Base-by-base conservation (phyloP, 371 early-diverging fungal genomes). In the Actinomortierella ambigua region DNA sequence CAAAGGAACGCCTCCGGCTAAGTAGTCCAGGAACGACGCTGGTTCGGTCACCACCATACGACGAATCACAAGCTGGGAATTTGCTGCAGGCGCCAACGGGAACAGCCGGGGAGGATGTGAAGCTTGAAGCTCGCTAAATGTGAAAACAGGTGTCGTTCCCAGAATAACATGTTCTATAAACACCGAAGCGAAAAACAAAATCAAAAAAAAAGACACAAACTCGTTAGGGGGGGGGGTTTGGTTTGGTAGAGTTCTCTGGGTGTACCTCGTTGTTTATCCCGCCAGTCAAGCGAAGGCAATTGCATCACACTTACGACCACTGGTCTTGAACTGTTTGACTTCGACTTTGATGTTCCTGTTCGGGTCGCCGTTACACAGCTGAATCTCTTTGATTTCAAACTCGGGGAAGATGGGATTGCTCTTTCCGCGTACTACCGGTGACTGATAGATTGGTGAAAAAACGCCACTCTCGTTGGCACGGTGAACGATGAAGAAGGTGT, bases 11-110 rank as follows among this genome's bases (percentile, higher is more conserved):
- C 84, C 84, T 9, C 79, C 77, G 0, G 75, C 78, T 28, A 85
- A 59, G 57, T 83, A 83, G 53, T 85, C 85, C 41, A 85, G 57
- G 57, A 85, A 85, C 5, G 73, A 73, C 0, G 76, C 65, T 0
- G 75, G 61, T 27, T 76, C 69, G 17, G 68, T 68, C 6, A 73
- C 56, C 24, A 66, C 46, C 64, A 58, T 70, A n/a, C 69, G 57
- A 41, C 66, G 54, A 39, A 78, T 68, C 50, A 61, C 15, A 23
- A 78, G 50, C n/a, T 68, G 46, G 7, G 76, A 57, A 48, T 59
- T 61, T 27, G 62, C 51, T 65, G 61, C 61, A n/a, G 62, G 62
- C 20, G 71, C 65, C 13, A 70, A 42, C 3, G 71, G 62, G n/a
- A 65, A 65, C 22, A 39, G 26, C 43, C 59, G 57, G 27, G 65